Evolutionary conservation across 1,284 basidiomycete genomes (phyloP).

Genomic region (Macrocybe sp.): DNA sequence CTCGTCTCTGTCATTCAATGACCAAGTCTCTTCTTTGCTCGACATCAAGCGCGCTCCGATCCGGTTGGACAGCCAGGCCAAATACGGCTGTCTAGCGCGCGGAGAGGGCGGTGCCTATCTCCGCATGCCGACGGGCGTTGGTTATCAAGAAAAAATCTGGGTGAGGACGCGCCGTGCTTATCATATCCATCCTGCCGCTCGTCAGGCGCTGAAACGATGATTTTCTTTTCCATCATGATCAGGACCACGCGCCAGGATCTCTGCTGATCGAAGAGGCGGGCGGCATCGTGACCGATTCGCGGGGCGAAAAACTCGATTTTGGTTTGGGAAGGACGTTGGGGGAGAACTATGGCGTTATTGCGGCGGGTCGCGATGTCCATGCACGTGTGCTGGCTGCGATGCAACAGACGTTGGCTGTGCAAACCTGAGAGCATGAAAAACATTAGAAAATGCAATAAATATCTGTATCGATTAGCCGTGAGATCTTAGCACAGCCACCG

Average conservation of each 20-base stretch:
- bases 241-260: conserved; percentile 90
- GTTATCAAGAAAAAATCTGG: conserved; percentile 91
- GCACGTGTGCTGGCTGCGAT: conserved; percentile 61
- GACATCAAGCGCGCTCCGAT: conserved; percentile 63
- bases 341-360: conserved; percentile 87
- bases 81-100: conserved; percentile 86
- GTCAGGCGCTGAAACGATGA: conserved; percentile 3
- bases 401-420: conserved; percentile 39
- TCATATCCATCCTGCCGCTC: neutral
- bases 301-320: conserved; percentile 81
- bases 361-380: conserved; percentile 64
- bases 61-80: conserved; percentile 98
- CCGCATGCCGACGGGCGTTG: conserved; percentile 82
- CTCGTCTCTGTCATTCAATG: conserved; percentile 83
- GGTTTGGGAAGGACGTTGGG: conserved; percentile 83
- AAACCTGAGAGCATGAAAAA: too few relatives aligned
- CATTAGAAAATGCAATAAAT: too few relatives aligned
- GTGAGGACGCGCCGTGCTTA: conserved; percentile 30
- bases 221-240: neutral
- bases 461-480: too few relatives aligned
- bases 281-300: conserved; percentile 80
- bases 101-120: conserved; percentile 91
- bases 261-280: conserved; percentile 89
- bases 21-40: conserved; percentile 67
- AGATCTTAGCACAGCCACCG: too few relatives aligned